phyloP scores from a whole-genome alignment of 2,329 filamentous ascomycete genomes.

The Orbilia ellipsospora region DNA sequence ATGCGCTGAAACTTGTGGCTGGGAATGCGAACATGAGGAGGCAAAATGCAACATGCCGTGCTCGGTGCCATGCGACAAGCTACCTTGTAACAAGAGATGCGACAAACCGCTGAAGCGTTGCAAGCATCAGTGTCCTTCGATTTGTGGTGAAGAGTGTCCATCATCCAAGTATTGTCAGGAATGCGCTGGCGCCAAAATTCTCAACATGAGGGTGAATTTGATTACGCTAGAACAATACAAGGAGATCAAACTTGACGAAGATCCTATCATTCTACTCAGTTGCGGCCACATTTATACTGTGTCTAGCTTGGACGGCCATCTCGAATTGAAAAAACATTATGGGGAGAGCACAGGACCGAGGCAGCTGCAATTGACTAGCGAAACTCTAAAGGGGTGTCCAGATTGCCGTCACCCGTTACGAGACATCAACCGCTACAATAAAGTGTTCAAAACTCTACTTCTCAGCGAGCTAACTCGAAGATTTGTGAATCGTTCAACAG shows the following conservation, averaged over 20 bases:
- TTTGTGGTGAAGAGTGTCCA: slow-evolving; percentile 75
- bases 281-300: slow-evolving; percentile 74
- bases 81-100: slow-evolving; percentile 74
- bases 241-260: slow-evolving; percentile 68
- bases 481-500: slow-evolving; percentile 65
- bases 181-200: slow-evolving; percentile 67
- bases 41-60: slow-evolving; percentile 68
- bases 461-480: slow-evolving; percentile 74
- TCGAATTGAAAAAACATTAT: slow-evolving; percentile 66
- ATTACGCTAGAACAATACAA: slow-evolving; percentile 63
- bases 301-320: slow-evolving; percentile 71
- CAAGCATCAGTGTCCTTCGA: slow-evolving; percentile 72
- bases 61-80: slow-evolving; percentile 73
- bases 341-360: slow-evolving; percentile 10
- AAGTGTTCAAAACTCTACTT: slow-evolving; percentile 70
- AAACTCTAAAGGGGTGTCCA: slow-evolving; percentile 66
- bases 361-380: no score
- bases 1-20: slow-evolving; percentile 70
- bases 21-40: slow-evolving; percentile 68
- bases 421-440: slow-evolving; percentile 71
- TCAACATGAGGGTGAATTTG: slow-evolving; percentile 67
- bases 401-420: slow-evolving; percentile 71
- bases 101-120: slow-evolving; percentile 66
- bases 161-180: slow-evolving; percentile 68
- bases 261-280: slow-evolving; percentile 70